These are phyloP conservation scores for Calcarisporium arbuscula DNA, from an alignment of 2,329 filamentous ascomycete species.

Conservation along the genomic window DNA sequence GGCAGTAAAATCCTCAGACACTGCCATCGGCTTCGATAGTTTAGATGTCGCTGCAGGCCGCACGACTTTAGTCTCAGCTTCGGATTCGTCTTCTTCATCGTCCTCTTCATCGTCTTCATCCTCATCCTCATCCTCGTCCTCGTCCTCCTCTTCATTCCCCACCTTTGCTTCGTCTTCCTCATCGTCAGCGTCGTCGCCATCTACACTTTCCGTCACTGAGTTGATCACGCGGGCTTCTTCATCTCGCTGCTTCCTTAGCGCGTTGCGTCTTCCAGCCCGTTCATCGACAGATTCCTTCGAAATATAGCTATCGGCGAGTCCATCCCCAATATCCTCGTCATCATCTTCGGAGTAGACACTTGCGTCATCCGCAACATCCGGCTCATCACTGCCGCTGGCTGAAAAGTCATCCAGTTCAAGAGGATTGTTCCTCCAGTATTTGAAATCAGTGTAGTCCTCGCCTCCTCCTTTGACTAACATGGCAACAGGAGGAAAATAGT, in stretches of 20 bases:
- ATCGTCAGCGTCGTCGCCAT: conserved; percentile 33
- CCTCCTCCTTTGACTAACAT: conserved; percentile 82
- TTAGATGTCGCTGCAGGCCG: conserved; percentile 10
- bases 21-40: conserved; percentile 10
- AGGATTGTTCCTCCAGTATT: conserved; percentile 85
- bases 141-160: too few relatives aligned
- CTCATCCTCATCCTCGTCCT: conserved; percentile 27
- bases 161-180: too few relatives aligned
- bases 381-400: conserved; percentile 64
- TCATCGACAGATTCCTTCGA: conserved; percentile 43
- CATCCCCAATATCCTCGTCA: conserved; percentile 32
- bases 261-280: too few relatives aligned
- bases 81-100: conserved; percentile 20
- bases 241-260: too few relatives aligned
- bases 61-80: conserved; percentile 15
- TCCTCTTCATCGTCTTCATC: conserved; percentile 36
- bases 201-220: conserved; percentile 7
- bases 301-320: conserved; percentile 50
- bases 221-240: conserved; percentile 23
- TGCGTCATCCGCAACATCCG: conserved; percentile 39
- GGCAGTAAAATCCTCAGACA: conserved; percentile 42
- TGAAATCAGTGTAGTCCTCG: conserved; percentile 95
- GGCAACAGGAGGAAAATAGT: conserved; percentile 92
- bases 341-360: conserved; percentile 38
- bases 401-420: conserved; percentile 85